A percentile compares a stretch with the other conserved stretches of the same genome.
These are phyloP conservation scores for Tylopilus vinaceipallidus DNA, from an alignment of 768 basidiomycete genomes.

Conservation along the genomic window DNA sequence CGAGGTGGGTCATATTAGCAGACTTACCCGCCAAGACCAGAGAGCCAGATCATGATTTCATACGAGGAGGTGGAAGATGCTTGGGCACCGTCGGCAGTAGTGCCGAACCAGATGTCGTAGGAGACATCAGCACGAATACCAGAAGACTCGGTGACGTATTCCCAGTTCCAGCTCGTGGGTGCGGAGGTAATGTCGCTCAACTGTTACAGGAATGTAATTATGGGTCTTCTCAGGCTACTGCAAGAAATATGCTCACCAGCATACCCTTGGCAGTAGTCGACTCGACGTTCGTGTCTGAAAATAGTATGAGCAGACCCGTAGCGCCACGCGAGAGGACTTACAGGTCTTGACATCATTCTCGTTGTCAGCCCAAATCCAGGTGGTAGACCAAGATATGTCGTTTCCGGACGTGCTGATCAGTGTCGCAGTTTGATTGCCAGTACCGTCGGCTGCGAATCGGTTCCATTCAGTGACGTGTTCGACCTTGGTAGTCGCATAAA, in stretches of 20 bases:
- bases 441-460: conserved; percentile 37
- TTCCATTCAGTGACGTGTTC: neutral
- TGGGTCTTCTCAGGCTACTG: neutral
- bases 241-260: conserved; percentile 30
- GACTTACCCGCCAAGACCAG: conserved; percentile 50
- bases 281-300: conserved; percentile 48
- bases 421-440: conserved; percentile 49
- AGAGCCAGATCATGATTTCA: conserved; percentile 65
- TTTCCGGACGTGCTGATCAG: conserved; percentile 39
- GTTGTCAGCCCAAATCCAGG: conserved; percentile 50
- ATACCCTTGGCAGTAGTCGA: conserved; percentile 48
- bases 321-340: conserved; percentile 23
- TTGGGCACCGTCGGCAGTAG: conserved; percentile 40
- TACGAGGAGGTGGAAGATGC: conserved; percentile 47
- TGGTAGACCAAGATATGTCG: conserved; percentile 51
- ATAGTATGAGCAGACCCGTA: neutral
- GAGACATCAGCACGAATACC: conserved; percentile 56
- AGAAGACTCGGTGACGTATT: conserved; percentile 41
- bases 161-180: conserved; percentile 53
- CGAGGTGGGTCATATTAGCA: neutral
- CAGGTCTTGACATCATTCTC: conserved; percentile 57
- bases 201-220: conserved; percentile 23
- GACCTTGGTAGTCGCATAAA: neutral
- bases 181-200: conserved; percentile 41
- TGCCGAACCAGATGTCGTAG: conserved; percentile 57